A percentile compares a stretch with the other conserved stretches of the same genome.
Conservation (phyloP, 2,329 filamentous ascomycete genomes). For the Cercospora sojina region DNA sequence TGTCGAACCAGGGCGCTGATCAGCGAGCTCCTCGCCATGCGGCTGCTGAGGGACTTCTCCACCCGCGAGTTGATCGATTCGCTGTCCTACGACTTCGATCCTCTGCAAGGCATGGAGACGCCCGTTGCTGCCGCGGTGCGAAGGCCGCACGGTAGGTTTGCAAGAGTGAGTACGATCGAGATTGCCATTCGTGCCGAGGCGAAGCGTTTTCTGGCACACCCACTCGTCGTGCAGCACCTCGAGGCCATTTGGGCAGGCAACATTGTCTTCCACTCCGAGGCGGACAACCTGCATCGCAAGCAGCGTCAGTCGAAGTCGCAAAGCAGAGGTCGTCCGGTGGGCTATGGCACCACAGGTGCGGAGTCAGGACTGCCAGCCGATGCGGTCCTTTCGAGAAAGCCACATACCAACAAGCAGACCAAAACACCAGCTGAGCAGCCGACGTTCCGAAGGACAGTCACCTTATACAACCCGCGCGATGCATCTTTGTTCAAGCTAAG, state of each 20-base stretch:
- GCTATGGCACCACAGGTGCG: conserved; percentile 44
- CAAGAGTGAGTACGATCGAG: conserved; percentile 85
- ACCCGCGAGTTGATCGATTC: conserved; percentile 91
- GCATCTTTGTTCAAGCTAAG: conserved; percentile 91
- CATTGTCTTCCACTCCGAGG: conserved; percentile 88
- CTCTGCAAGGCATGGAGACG: conserved; percentile 73
- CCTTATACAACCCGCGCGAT: conserved; percentile 84
- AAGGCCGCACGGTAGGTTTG: conserved; percentile 57
- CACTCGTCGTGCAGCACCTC: conserved; percentile 88
- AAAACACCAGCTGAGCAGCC: conserved; percentile 32
- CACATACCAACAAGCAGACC: conserved; percentile 24
- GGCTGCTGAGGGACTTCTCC: conserved; percentile 83
- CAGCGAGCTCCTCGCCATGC: conserved; percentile 86
- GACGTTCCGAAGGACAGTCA: conserved; percentile 68
- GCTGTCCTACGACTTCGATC: conserved; percentile 91
- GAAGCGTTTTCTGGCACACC: conserved; percentile 88
- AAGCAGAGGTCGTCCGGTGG: conserved; percentile 19
- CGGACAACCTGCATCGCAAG: conserved; percentile 75
- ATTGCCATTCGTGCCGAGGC: conserved; percentile 89
- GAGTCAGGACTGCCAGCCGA: conserved; percentile 35
- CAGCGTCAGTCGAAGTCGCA: conserved; percentile 42
- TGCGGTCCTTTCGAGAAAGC: conserved; percentile 33
- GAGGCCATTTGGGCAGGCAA: conserved; percentile 96
- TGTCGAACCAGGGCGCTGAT: conserved; percentile 83
- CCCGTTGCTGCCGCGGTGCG: conserved; percentile 43